A percentile compares a stretch with the other conserved stretches of the same genome.
These are phyloP conservation scores for Dipteronia sinensis DNA, from an alignment of 345 rosid species.

Conservation along the genomic window DNA sequence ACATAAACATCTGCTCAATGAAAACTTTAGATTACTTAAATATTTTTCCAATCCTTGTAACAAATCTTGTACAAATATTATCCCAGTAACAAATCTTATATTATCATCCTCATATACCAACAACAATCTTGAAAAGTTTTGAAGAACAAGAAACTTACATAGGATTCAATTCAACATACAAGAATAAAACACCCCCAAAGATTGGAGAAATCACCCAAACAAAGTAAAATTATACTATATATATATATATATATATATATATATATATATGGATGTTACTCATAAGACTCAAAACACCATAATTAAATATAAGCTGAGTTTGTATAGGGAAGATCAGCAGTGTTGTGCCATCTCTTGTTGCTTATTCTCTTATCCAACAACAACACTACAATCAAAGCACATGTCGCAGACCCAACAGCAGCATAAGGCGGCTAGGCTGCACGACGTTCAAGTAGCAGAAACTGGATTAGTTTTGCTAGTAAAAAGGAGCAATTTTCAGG, in stretches of 20 bases:
- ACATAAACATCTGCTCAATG: too few relatives aligned
- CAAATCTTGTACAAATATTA: not conserved
- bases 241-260: not conserved
- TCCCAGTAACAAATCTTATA: too few relatives aligned
- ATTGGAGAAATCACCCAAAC: not conserved
- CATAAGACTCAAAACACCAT: not conserved
- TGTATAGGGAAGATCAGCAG: not conserved
- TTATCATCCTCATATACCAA: not conserved
- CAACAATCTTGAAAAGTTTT: not conserved
- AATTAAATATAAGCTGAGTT: not conserved
- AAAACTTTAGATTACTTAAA: too few relatives aligned
- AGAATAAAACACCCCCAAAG: not conserved
- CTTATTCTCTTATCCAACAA: not conserved
- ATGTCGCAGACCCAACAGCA: slow-evolving; percentile 20
- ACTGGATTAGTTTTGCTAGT: not conserved
- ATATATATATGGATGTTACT: not conserved
- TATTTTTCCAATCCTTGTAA: too few relatives aligned
- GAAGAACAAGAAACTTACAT: not conserved
- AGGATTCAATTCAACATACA: not conserved
- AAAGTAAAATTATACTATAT: not conserved
- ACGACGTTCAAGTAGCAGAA: not conserved
- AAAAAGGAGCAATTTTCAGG: not conserved
- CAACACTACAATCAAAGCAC: slow-evolving; percentile 12
- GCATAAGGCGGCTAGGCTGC: slow-evolving; percentile 20
- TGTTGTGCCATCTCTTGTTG: not conserved